Base-by-base conservation (phyloP, 148 eudicot genomes). In the Heliosperma pusillum region DNA sequence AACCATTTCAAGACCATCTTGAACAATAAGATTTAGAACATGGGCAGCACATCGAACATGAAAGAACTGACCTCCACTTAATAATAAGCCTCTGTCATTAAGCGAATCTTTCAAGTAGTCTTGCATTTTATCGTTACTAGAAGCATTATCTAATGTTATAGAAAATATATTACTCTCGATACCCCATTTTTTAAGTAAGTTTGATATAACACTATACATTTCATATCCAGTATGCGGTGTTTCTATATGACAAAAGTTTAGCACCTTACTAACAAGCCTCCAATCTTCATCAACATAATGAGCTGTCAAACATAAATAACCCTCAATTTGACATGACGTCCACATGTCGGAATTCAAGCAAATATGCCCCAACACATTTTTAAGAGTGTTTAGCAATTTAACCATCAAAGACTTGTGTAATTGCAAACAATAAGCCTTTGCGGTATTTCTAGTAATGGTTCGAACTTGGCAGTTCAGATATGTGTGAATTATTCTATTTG, bases 131-230 rank as follows among this genome's bases (percentile, higher is more conserved):
- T 29, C 30, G 3, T 29, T 29, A 29, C 30, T 29, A 29, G 3
- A 29, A 29, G 30, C 3, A 61, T 75, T 81, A n/a, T 81, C 83
- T 26, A 81, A 76, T 4, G 83, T 81, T 0, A 81, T 30, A 17
- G 77, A 65, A 72, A 81, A 76, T 15, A 76, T 33, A 64, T 81
- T 77, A 15, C 66, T 42, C 16, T 81, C 73, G 13, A 81, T 81
- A 25, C 64, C 64, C 50, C 64, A 42, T 53, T 61, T 56, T 11
- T 58, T 58, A 7, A 69, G 60, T 19, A 76, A 66, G 1, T 30
- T 36, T 7, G 21, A 40, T 50, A 73, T 40, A 33, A 9, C 20
- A 29, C 4, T 20, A 73, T 73, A 73, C 67, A 73, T 21, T 5
- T 27, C 62, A 26, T 20, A 6, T 9, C 83, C 74, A 22, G 63